Percentiles rank a stretch among this genome's conserved stretches.
Conservation (phyloP, 2,329 filamentous ascomycete genomes). For the Verticillium albo-atrum region DNA sequence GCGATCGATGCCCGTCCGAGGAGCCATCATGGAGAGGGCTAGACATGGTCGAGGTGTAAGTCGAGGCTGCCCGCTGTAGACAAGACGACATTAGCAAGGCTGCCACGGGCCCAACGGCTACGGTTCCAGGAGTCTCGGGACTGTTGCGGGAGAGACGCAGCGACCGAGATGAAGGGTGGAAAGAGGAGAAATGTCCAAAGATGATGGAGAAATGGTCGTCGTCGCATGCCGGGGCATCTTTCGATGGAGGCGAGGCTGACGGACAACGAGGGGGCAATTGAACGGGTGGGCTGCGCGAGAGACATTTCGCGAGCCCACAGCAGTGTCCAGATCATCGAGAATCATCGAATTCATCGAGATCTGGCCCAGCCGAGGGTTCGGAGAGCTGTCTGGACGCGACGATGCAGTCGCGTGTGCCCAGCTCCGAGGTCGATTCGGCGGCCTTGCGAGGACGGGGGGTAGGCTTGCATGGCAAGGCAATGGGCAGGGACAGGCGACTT, state of each 20-base stretch:
- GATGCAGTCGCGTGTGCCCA: conserved; percentile 28
- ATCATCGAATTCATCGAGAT: conserved; percentile 30
- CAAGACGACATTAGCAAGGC: conserved; percentile 28
- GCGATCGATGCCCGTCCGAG: conserved; percentile 62
- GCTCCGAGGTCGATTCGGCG: conserved; percentile 27
- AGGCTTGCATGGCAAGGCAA: conserved; percentile 23
- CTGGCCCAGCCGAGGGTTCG: conserved; percentile 16
- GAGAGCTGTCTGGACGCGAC: conserved; percentile 20
- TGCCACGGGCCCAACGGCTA: conserved; percentile 16
- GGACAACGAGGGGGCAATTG: conserved; percentile 40
- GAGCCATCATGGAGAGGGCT: conserved; percentile 57
- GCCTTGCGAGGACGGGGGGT: conserved; percentile 30
- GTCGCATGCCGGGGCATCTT: conserved; percentile 37
- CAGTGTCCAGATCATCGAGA: conserved; percentile 25
- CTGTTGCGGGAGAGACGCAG: conserved; percentile 6
- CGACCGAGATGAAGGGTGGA: conserved; percentile 20
- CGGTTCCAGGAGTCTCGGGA: not conserved
- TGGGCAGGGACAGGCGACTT: conserved; percentile 30
- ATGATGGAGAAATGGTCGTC: conserved; percentile 29
- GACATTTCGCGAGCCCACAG: conserved; percentile 14
- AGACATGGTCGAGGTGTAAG: conserved; percentile 54
- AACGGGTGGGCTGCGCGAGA: conserved; percentile 17
- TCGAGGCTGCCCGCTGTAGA: conserved; percentile 41
- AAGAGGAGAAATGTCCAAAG: conserved; percentile 10
- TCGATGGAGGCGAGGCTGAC: conserved; percentile 46